Evolutionary conservation across 1,284 basidiomycete genomes (phyloP).

Genomic region (Leccinum cinnamomeum): DNA sequence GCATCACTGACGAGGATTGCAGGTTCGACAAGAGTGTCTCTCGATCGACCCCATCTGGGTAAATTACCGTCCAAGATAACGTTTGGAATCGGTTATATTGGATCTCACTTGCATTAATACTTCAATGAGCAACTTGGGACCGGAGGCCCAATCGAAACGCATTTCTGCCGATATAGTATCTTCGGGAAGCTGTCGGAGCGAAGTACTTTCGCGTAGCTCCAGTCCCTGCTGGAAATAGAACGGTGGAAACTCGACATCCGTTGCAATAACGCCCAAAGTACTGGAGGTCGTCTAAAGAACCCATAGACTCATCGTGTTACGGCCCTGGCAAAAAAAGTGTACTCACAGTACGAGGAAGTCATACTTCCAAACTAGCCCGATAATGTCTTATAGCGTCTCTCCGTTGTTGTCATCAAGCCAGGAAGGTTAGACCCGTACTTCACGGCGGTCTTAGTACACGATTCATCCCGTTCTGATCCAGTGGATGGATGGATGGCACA

Average conservation of each 20-base stretch:
- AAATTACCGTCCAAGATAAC: neutral
- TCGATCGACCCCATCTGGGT: neutral
- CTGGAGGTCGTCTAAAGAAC: constrained; percentile 63
- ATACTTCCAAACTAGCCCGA: constrained; percentile 68
- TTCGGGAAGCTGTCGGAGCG: constrained; percentile 88
- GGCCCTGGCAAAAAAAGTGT: constrained; percentile 31
- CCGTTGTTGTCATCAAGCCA: constrained; percentile 63
- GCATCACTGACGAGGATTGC: constrained; percentile 72
- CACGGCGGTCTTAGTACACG: neutral
- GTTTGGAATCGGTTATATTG: constrained; percentile 1
- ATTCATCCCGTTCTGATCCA: neutral
- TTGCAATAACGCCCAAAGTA: constrained; percentile 29
- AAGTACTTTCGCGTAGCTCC: constrained; percentile 54
- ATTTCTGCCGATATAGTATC: constrained; percentile 75
- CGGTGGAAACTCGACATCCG: constrained; percentile 48
- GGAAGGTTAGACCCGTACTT: constrained; percentile 71
- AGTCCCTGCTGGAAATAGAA: constrained; percentile 78
- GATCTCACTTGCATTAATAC: constrained; percentile 65
- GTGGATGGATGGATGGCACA: too few species aligned
- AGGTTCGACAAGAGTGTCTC: constrained; percentile 73
- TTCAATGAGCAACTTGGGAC: constrained; percentile 67
- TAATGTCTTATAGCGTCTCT: constrained; percentile 72
- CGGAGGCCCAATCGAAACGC: constrained; percentile 78
- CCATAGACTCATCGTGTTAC: neutral
- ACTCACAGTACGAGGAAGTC: constrained; percentile 71